phyloP scores from a whole-genome alignment of 164 flowering plant genomes.

The Nymphaea thermarum region DNA sequence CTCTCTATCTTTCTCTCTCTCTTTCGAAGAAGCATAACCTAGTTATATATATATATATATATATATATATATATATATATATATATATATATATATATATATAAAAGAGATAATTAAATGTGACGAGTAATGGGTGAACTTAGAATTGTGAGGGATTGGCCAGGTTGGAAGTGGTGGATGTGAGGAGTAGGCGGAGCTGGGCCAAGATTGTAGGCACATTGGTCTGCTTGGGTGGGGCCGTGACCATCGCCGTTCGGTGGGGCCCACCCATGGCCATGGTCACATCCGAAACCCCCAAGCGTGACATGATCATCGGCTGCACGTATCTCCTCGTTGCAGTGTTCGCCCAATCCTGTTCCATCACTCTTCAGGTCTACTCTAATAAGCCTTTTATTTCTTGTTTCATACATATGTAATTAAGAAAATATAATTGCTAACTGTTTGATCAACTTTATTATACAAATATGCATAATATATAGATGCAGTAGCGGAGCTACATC shows the following conservation, averaged over 20 bases:
- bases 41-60: too few species aligned
- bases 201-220: slow-evolving; percentile 69
- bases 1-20: background rate
- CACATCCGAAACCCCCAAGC: slow-evolving; percentile 12
- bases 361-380: slow-evolving; percentile 53
- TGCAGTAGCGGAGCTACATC: too few species aligned
- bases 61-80: too few species aligned
- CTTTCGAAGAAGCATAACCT: background rate
- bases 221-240: slow-evolving; percentile 64
- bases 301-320: slow-evolving; percentile 38
- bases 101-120: background rate
- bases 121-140: too few species aligned
- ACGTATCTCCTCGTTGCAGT: slow-evolving; percentile 54
- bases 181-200: slow-evolving; percentile 48
- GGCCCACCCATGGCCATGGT: slow-evolving; percentile 10
- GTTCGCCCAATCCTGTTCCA: slow-evolving; percentile 32
- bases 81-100: too few species aligned
- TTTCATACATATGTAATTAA: too few species aligned
- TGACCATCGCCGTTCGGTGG: slow-evolving; percentile 54
- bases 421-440: too few species aligned
- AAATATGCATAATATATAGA: too few species aligned
- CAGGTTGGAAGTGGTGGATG: slow-evolving; percentile 41
- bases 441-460: too few species aligned
- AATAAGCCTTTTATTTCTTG: too few species aligned
- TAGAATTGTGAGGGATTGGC: background rate